These are phyloP conservation scores for Globisporangium nodosum DNA, from an alignment of 352 stramenopile species.

Conservation along the genomic window DNA sequence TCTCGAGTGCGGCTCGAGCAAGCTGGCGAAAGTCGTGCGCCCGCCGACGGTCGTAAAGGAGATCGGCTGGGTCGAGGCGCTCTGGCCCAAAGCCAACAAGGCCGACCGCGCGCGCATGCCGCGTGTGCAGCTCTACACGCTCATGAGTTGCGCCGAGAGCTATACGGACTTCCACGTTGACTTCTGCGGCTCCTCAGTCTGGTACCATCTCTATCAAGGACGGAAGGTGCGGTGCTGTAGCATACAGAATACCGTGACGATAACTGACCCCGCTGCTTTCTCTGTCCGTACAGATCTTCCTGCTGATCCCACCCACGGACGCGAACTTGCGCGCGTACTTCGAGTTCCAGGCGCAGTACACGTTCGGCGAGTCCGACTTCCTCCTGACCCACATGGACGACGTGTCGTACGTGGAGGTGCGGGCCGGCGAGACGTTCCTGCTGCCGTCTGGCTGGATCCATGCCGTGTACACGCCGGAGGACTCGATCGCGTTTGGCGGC, in stretches of 20 bases:
- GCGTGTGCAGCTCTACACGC: constrained; percentile 30
- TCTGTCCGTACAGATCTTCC: constrained; percentile 22
- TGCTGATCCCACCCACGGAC: constrained; percentile 33
- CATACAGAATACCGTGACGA: background rate
- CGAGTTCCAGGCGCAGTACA: constrained; percentile 20
- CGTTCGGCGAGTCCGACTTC: constrained; percentile 17
- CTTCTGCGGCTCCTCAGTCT: constrained; percentile 39
- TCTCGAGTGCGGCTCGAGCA: constrained; percentile 30
- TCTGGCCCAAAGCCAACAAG: constrained; percentile 19
- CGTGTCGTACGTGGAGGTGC: constrained; percentile 25
- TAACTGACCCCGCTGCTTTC: background rate
- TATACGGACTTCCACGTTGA: constrained; percentile 45
- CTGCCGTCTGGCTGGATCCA: constrained; percentile 45
- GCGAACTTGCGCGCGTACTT: constrained; percentile 26
- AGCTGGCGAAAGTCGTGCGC: constrained; percentile 20
- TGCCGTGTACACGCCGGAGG: constrained; percentile 31
- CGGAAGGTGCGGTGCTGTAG: constrained; percentile 18
- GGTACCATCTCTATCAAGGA: constrained; percentile 37
- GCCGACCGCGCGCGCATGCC: constrained; percentile 12
- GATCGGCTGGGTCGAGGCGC: constrained; percentile 37
- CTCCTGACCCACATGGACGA: constrained; percentile 23
- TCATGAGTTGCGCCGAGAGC: constrained; percentile 37
- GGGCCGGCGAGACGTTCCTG: constrained; percentile 31
- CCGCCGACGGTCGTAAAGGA: constrained; percentile 29
- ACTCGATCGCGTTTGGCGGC: constrained; percentile 37